These are phyloP conservation scores for Astragalus membranaceus DNA, from an alignment of 306 rosid species.

Conservation along the genomic window DNA sequence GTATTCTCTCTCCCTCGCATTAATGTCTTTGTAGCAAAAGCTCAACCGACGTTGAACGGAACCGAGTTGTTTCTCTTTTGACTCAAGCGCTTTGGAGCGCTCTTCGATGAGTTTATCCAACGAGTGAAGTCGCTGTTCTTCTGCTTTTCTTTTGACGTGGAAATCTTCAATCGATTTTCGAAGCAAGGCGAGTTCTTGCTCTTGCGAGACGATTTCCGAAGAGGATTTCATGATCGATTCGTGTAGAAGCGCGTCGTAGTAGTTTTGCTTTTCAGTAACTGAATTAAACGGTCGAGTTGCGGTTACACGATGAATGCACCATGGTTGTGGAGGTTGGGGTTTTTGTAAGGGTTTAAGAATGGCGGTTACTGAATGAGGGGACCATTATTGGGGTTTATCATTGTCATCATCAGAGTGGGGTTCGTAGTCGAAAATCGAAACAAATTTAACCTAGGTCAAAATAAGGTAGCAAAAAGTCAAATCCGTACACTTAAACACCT, in stretches of 20 bases:
- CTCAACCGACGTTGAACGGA: constrained; percentile 3
- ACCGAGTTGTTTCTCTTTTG: constrained; percentile 26
- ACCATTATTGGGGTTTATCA: too few species aligned
- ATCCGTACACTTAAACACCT: too few species aligned
- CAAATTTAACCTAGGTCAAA: too few species aligned
- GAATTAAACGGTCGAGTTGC: not conserved
- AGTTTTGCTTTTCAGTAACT: not conserved
- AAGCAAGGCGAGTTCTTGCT: constrained; percentile 17
- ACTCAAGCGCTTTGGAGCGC: constrained; percentile 11
- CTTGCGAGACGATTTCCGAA: not conserved
- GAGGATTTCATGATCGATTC: constrained; percentile 18
- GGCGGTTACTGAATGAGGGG: too few species aligned
- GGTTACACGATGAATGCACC: not conserved
- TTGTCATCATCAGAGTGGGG: too few species aligned
- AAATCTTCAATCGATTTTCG: not conserved
- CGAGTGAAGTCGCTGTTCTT: constrained; percentile 2
- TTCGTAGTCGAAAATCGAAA: too few species aligned
- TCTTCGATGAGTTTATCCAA: not conserved
- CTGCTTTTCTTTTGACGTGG: not conserved
- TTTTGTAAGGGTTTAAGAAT: too few species aligned
- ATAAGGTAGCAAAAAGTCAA: too few species aligned
- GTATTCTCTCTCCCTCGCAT: constrained; percentile 21
- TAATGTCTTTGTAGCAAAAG: constrained; percentile 4
- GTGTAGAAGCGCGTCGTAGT: not conserved
- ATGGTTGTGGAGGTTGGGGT: too few species aligned